Base-by-base conservation (phyloP, 2,329 filamentous ascomycete species). In the Capronia epimyces region DNA sequence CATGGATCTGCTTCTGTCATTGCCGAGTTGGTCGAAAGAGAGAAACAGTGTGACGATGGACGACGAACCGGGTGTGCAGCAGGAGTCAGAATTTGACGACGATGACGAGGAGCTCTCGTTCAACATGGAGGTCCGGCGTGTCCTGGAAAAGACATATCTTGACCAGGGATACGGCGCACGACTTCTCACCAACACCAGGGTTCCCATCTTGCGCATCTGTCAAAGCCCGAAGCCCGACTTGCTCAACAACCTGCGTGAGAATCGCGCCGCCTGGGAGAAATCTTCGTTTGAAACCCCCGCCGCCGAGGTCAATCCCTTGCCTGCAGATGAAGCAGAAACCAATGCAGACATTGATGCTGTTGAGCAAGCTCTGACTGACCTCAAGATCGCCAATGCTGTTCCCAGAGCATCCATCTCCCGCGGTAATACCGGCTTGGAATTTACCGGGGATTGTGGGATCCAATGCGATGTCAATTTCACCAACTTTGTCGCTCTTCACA, bases 381-480 rank as follows among this genome's bases (percentile, higher is more conserved):
- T 48, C 49, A 43, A 40, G 9, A 20, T 59, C 49, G 49, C 55
- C 48, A 45, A 57, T 50, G 29, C 49, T 54, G 24, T 53, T 47
- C 22, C 54, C 20, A 43, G 56, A 46, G 49, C 58, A 49, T 43
- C 55, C 45, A 74, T 6, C 75, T 29, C 36, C 3, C 77, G 62
- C 75, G 78, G 77, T 3, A 78, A 63, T 71, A 69, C 52, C 78
- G 83, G 73, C 20, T 77, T 94, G 1, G 88, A 93, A 65, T 91
- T 91, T 51, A 86, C 87, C 4, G 87, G 87, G 63, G 73, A 74
- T 3, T 79, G 85, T 22, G 89, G 89, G n/a, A 86, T 91, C 12
- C 87, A 90, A 65, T 93, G 87, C 65, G 89, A 95, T 64, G 88
- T 96, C 74, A 95, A 95, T 67, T 95, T 95, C 65, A 86, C 86